These are phyloP conservation scores for Camelina sativa DNA, from an alignment of 345 rosid species.

Conservation along the genomic window DNA sequence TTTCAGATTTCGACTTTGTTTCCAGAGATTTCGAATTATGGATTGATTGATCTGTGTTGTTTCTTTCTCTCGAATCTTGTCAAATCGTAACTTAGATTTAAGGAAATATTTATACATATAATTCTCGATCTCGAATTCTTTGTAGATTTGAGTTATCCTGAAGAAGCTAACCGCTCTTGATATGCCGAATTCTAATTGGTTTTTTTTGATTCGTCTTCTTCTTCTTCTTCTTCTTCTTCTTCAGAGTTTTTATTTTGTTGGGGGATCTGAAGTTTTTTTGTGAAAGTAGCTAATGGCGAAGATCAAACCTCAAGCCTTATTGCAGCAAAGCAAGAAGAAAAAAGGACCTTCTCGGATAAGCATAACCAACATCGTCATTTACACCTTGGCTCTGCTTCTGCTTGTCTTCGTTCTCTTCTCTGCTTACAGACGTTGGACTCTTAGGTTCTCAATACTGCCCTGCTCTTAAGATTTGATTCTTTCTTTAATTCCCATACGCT, in stretches of 20 bases:
- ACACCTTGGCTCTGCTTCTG: conserved; percentile 52
- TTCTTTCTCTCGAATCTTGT: not conserved
- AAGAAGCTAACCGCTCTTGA: not conserved
- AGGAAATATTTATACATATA: not conserved
- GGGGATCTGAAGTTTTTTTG: conserved; percentile 35
- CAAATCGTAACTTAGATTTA: not conserved
- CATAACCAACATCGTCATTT: conserved; percentile 51
- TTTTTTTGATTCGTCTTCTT: conserved; percentile 1
- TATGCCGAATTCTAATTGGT: conserved; percentile 1
- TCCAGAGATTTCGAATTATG: not conserved
- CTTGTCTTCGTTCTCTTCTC: conserved; percentile 58
- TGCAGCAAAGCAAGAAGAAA: conserved; percentile 82
- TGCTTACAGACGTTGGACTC: conserved; percentile 63
- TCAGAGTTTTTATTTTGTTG: not conserved
- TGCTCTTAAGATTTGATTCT: not conserved
- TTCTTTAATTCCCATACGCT: not conserved
- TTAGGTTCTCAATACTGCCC: conserved; percentile 46
- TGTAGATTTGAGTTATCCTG: not conserved
- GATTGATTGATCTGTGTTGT: conserved; percentile 10
- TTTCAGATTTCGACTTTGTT: not conserved
- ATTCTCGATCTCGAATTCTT: conserved; percentile 10
- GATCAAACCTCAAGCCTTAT: conserved; percentile 79
- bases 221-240: not conserved
- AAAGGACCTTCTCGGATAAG: conserved; percentile 67
- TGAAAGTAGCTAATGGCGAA: conserved; percentile 55